Evolutionary conservation across 2,329 filamentous ascomycete genomes (phyloP), one percentile per base, ranked within the genome.

Genomic region (Diplocarpon mali): DNA sequence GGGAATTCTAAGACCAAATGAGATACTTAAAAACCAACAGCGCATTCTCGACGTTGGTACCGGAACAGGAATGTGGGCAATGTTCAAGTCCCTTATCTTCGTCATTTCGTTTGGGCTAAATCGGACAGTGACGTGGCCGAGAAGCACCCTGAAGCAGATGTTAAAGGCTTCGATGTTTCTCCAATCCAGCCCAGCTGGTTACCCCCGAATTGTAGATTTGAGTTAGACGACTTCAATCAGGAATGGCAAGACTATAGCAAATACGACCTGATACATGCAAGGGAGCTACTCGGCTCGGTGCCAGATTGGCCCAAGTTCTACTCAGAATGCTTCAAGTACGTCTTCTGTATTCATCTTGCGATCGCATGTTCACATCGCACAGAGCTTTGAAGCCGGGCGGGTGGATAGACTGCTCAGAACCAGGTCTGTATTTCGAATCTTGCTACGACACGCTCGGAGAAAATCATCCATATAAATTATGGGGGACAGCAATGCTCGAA

Each of bases 151-250:
- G 65, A 53, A 58, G 66, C 40, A 62, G 71, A 64, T 60, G 62
- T 72, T 63, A 69, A 64, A 20, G 75, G 73, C 7, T 67, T 72
- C 13, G 74, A 78, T 51, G 66, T 78, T 2, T 73, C 70, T 2
- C 72, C 73, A 2, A 75, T 76, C 36, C 73, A 78, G 55, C 72
- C 72, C 4, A 65, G 64, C 12, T 70, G 69, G 61, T 69, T 78
- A 6, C 76, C 76, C 0, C 65, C 68, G 30, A 83, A 82, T 53
- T 73, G 77, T 49, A 68, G 71, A 44, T 83, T 82, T 53, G 68
- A 78, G 39, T 69, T 82, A 36, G 78, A 83, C 55, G 78, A 83
- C 55, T 73, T 72, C 38, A 74, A 77, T 32, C 45, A 56, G 10
- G 56, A 59, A 30, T 61, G 60, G 59, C 51, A 45, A 29, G 57